These are phyloP conservation scores for Rugonectria rugulosa DNA, from an alignment of 2,329 filamentous ascomycete species.

Conservation along the genomic window DNA sequence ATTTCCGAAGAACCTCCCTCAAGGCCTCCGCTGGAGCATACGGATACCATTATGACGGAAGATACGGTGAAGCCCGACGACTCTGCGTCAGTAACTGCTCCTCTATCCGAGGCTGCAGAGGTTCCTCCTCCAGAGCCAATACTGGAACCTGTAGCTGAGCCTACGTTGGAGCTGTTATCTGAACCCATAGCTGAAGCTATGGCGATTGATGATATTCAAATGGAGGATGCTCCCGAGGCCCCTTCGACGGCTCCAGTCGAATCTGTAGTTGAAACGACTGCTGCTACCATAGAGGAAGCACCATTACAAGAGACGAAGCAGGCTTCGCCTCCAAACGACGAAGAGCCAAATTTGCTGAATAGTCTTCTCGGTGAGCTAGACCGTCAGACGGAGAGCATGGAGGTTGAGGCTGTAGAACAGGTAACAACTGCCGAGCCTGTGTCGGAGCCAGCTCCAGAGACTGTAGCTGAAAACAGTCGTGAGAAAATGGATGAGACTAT, in stretches of 20 bases:
- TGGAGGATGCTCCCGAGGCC: not conserved
- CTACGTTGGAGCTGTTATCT: no score
- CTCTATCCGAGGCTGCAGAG: constrained; percentile 41
- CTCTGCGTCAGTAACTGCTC: constrained; percentile 44
- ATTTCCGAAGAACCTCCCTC: constrained; percentile 28
- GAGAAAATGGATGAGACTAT: not conserved
- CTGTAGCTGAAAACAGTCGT: not conserved
- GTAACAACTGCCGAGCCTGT: constrained; percentile 14
- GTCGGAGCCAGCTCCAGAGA: constrained; percentile 16
- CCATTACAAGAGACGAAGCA: constrained; percentile 21
- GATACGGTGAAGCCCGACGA: constrained; percentile 50
- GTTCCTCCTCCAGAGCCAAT: constrained; percentile 35
- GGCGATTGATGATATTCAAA: not conserved
- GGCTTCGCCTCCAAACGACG: constrained; percentile 35
- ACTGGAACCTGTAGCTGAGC: not conserved
- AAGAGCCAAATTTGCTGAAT: constrained; percentile 54
- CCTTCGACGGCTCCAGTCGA: no score
- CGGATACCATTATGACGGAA: constrained; percentile 47
- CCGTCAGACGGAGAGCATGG: constrained; percentile 41
- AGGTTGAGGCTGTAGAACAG: not conserved
- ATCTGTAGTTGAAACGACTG: constrained; percentile 18
- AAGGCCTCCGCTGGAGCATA: constrained; percentile 37
- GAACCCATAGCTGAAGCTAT: not conserved
- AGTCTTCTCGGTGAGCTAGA: constrained; percentile 55
- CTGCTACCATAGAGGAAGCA: constrained; percentile 23